Base-by-base conservation (phyloP, 306 rosid species). In the Corylus americana region DNA sequence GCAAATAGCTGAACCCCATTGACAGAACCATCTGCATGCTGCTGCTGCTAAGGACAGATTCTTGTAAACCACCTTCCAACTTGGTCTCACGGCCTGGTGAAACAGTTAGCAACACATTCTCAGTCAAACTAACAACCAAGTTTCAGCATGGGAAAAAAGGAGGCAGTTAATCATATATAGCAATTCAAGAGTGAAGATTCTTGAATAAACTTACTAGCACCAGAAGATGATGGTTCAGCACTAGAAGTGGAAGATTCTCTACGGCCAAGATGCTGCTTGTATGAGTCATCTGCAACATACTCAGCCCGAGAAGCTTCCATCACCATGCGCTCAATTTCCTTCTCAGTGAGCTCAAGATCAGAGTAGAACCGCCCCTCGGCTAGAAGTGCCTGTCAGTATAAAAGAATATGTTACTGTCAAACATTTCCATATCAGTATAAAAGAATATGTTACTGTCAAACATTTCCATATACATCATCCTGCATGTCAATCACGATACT, bases 271-370 rank as follows among this genome's bases (percentile, higher is more conserved):
- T 86, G 91, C 70, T 89, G 90, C 88, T 88, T 91, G 61, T 81
- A 90, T 17, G 87, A 53, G 54, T 77, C 79, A 70, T 77, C 88
- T 11, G 92, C 92, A 51, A 88, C 83, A 85, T 93, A 91, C 86
- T 96, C 98, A 0, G 94, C 97, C 47, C 97, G 90, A 35, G 99
- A 95, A 76, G 83, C 91, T 88, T 90, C 98, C 82, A 95, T 93
- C 75, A 93, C 99, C 84, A 89, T 86, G 35, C 88, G 95, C 66
- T 93, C 99, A 17, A 95, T 95, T 87, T 95, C 98, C 89, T 91
- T 95, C 85, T 95, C 97, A 25, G 99, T 95, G 72, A 95, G 93
- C 88, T 95, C 99, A 53, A 95, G 92, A 84, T 95, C 99, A n/a
- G 99, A 95, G 88, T 89, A 90, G 82, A 93, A 93, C 61, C 90